Conservation (phyloP, 2,329 filamentous ascomycete genomes). For the Fusarium phyllophilum region DNA sequence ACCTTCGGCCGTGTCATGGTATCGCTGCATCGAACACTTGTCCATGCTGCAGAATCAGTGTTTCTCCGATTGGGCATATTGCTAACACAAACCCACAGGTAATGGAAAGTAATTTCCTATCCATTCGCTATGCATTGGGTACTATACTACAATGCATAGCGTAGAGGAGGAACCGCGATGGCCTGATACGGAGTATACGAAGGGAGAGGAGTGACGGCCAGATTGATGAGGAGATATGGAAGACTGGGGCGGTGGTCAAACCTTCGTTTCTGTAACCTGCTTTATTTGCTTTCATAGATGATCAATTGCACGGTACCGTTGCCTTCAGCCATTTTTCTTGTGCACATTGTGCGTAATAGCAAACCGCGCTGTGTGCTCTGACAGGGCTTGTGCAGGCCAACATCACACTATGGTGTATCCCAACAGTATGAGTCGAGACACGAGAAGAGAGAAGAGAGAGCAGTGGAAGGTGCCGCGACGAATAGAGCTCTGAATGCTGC, state of each 20-base stretch:
- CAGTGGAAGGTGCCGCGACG: background rate
- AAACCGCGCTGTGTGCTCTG: constrained; percentile 22
- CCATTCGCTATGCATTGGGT: background rate
- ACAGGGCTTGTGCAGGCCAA: constrained; percentile 5
- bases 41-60: constrained; percentile 8
- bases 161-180: background rate
- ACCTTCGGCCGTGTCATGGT: constrained; percentile 14
- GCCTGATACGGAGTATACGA: background rate
- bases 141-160: background rate
- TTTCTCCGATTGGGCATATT: constrained; percentile 1
- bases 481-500: background rate
- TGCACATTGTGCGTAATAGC: background rate
- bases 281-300: background rate
- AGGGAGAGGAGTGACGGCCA: background rate
- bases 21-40: constrained; percentile 9
- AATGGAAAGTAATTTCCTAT: constrained; percentile 12
- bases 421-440: background rate
- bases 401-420: constrained; percentile 2
- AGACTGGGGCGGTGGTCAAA: background rate
- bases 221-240: background rate
- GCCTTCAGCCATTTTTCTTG: constrained; percentile 1
- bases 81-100: constrained; percentile 18
- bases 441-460: constrained; percentile 12
- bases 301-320: constrained; percentile 24
- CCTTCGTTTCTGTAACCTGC: background rate